Conservation (phyloP, 163 green algal species). For the Chlorella variabilis region DNA sequence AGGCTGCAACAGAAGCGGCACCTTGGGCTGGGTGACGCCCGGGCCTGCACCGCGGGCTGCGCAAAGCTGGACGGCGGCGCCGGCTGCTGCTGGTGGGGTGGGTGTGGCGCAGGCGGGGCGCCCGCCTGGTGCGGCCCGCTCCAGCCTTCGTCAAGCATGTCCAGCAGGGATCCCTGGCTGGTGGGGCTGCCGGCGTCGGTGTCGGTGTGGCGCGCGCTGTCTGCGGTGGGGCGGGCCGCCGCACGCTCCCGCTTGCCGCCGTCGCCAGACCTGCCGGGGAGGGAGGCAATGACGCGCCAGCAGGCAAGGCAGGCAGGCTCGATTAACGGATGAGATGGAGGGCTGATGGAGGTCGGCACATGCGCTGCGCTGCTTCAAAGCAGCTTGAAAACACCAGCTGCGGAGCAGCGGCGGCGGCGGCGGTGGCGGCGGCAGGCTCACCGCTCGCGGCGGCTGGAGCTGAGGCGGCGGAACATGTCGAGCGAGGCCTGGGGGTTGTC, state of each 20-base stretch:
- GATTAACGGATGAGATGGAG: no score
- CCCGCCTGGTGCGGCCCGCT: background rate
- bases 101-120: background rate
- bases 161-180: background rate
- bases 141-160: background rate
- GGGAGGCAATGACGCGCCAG: background rate
- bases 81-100: background rate
- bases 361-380: no score
- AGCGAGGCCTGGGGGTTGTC: background rate
- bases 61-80: no score
- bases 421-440: background rate
- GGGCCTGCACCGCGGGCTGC: no score
- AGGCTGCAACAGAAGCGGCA: no score
- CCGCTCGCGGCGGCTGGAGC: background rate
- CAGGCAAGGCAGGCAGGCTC: background rate
- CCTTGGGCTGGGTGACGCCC: no score
- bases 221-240: background rate
- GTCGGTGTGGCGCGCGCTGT: constrained; percentile 7
- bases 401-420: no score
- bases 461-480: background rate
- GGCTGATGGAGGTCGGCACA: no score
- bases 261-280: background rate
- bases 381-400: no score
- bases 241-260: background rate
- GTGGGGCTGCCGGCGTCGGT: background rate